Percentiles rank a stretch among this genome's conserved stretches.
These are phyloP conservation scores for Myxozyma kluyveri DNA, from an alignment of 805 yeast species.

Conservation along the genomic window DNA sequence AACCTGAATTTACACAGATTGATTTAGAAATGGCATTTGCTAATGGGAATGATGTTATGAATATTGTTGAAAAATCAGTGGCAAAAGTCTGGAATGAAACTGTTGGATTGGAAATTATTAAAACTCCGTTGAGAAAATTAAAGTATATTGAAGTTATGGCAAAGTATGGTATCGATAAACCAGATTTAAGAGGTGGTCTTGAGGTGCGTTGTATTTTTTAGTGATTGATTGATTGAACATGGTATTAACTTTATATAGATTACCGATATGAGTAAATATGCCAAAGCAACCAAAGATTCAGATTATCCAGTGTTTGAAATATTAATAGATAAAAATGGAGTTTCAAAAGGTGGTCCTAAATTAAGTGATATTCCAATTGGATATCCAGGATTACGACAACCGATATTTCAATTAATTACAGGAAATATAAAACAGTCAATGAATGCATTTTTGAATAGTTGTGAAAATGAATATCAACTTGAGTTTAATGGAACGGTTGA, in stretches of 20 bases:
- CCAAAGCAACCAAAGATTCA: slow-evolving; percentile 40
- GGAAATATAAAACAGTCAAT: too few relatives aligned
- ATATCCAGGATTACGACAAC: slow-evolving; percentile 16
- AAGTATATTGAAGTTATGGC: slow-evolving; percentile 68
- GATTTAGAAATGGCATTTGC: slow-evolving; percentile 93
- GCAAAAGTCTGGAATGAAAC: slow-evolving; percentile 54
- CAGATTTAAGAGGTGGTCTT: slow-evolving; percentile 62
- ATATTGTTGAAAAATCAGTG: slow-evolving; percentile 59
- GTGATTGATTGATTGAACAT: too few relatives aligned
- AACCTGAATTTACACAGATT: slow-evolving; percentile 97
- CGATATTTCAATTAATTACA: not conserved
- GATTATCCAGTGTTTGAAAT: slow-evolving; percentile 73
- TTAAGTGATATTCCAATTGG: slow-evolving; percentile 32
- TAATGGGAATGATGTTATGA: slow-evolving; percentile 61
- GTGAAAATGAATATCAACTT: slow-evolving; percentile 6
- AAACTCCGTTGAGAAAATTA: slow-evolving; percentile 44
- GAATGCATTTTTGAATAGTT: slow-evolving; percentile 28
- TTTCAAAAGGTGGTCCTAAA: not conserved
- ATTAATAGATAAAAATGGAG: slow-evolving; percentile 49
- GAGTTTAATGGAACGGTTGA: not conserved
- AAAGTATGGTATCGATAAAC: slow-evolving; percentile 87
- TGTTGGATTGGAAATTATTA: slow-evolving; percentile 31
- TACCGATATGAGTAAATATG: slow-evolving; percentile 46
- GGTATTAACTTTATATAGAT: slow-evolving; percentile 46
- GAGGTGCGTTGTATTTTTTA: slow-evolving; percentile 3